These are phyloP conservation scores for Aristolochia contorta DNA, from an alignment of 164 flowering plant genomes.

Conservation along the genomic window DNA sequence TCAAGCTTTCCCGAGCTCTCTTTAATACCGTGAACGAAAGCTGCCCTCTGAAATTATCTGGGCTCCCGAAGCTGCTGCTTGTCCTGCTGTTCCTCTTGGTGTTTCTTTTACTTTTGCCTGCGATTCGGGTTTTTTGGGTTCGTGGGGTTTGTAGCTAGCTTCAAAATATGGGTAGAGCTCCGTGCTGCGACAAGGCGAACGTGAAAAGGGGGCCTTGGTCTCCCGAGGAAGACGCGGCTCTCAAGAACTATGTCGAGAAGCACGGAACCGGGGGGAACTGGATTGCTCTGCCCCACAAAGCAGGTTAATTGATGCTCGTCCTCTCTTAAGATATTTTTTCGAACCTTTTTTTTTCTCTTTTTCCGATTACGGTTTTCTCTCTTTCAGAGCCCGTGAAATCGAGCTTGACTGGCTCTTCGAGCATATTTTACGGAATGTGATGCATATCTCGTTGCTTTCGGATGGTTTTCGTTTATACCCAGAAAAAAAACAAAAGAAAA, in stretches of 20 bases:
- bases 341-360: slow-evolving; percentile 1
- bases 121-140: background rate
- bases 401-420: no score
- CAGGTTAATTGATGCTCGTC: slow-evolving; percentile 30
- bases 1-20: slow-evolving; percentile 1
- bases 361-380: background rate
- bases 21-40: slow-evolving; percentile 5
- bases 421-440: no score
- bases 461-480: no score
- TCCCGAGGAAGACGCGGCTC: slow-evolving; percentile 59
- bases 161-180: slow-evolving; percentile 73
- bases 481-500: no score
- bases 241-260: slow-evolving; percentile 34
- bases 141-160: background rate
- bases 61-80: no score
- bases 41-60: background rate
- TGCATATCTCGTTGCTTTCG: no score
- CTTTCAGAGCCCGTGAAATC: background rate
- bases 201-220: slow-evolving; percentile 89
- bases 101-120: slow-evolving; percentile 1
- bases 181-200: slow-evolving; percentile 74
- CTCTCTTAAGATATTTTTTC: background rate
- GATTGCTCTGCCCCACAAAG: slow-evolving; percentile 63
- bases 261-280: slow-evolving; percentile 60
- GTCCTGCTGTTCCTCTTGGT: background rate